Evolutionary conservation across 2,329 filamentous ascomycete species (phyloP), one percentile per base, ranked within the genome.

Genomic region (Diaporthe capsici): DNA sequence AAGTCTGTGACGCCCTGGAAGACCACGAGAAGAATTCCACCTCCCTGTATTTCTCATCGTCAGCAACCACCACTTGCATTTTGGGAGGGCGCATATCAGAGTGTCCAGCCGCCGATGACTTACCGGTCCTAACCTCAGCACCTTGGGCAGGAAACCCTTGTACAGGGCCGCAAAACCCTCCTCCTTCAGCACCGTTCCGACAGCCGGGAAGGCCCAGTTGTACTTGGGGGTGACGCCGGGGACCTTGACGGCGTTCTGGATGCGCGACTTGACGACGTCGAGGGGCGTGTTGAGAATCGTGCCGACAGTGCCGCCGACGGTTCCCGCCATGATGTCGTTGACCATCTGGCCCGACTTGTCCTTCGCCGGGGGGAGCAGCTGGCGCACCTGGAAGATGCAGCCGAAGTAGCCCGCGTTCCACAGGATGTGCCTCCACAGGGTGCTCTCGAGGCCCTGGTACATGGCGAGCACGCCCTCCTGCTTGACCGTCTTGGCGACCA

Each of bases 81-180:
- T 10, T 13, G 57, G 13, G 4, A 25, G 4, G 25, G n/a, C 8
- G 6, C 9, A 8, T 55, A 15, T 9, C 15, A 13, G 28, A 17
- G 10, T 17, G 4, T 39, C 12, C 77, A 91, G 81, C 78, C 91
- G 84, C 79, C 82, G 82, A 42, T 39, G 10, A 79, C 80, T 71
- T 76, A 80, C 85, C 85, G 94, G 94, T 77, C 93, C 92, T 78
- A 94, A 84, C 86, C 94, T 88, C 78, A 98, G 88, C 49, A 98
- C 97, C 91, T 99, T 99, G 80, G 97, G 97, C 78, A 97, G 82
- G 90, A 99, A 99, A 22, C 97, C 97, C 90, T 98, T 99, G 90
- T 99, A 99, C 76, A 99, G 88, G 53, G 97, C 97, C 65, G 86
- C 86, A 83, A 98, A 96, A 7, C 97, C 97, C 86, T 99, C 97